These are phyloP conservation scores for Eucalyptus regnans DNA, from an alignment of 345 rosid genomes.

Conservation along the genomic window DNA sequence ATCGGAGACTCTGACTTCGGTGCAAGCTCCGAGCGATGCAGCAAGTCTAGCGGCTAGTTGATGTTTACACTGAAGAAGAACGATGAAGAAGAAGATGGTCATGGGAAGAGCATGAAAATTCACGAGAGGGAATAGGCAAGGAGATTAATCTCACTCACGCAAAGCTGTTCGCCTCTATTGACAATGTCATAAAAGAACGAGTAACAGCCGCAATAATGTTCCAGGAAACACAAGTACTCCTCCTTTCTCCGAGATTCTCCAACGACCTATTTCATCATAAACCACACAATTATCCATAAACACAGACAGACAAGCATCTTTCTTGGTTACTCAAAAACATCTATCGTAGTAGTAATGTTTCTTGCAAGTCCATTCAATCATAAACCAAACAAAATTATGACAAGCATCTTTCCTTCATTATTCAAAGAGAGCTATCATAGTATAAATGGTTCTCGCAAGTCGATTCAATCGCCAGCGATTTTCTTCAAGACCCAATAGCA, in stretches of 20 bases:
- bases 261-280: constrained; percentile 36
- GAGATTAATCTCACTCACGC: constrained; percentile 28
- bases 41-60: constrained; percentile 83
- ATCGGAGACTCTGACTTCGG: constrained; percentile 50
- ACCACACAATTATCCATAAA: neutral
- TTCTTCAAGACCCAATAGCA: neutral
- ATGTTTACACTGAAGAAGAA: constrained; percentile 62
- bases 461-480: neutral
- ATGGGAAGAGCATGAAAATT: neutral
- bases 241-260: constrained; percentile 86
- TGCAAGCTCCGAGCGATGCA: constrained; percentile 42
- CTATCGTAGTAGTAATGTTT: neutral
- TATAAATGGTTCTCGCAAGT: neutral
- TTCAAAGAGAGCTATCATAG: neutral
- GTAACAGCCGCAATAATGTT: constrained; percentile 74
- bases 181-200: constrained; percentile 84
- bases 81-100: neutral
- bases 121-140: neutral
- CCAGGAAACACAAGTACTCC: constrained; percentile 74
- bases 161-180: constrained; percentile 79
- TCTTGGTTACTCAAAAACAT: neutral
- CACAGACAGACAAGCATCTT: neutral
- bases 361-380: neutral
- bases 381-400: neutral
- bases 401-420: neutral